Evolutionary conservation across 2,329 filamentous ascomycete species (phyloP).

Genomic region (Coniochaeta sp.): DNA sequence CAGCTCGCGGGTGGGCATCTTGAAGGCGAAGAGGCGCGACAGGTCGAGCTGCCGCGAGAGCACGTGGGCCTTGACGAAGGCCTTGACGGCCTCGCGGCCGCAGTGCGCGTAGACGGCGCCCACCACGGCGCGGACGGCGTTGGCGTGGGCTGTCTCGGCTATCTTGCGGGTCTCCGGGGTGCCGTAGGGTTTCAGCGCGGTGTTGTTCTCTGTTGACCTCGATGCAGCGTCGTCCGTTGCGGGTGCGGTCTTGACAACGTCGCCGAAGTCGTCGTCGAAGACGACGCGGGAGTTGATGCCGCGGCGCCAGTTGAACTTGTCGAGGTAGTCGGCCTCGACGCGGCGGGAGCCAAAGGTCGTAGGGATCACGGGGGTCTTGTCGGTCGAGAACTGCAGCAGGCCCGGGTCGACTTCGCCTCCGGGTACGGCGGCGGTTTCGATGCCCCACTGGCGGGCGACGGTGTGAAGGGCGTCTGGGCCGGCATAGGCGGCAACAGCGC

Average conservation of each 20-base stretch:
- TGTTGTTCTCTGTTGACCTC: slow-evolving; percentile 12
- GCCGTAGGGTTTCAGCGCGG: slow-evolving; percentile 12
- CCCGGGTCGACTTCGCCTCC: slow-evolving; percentile 90
- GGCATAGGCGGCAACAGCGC: slow-evolving; percentile 76
- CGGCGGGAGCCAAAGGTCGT: slow-evolving; percentile 45
- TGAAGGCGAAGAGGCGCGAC: slow-evolving; percentile 73
- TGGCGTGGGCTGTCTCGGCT: slow-evolving; percentile 37
- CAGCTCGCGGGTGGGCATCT: slow-evolving; percentile 75
- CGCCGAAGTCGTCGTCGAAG: slow-evolving; percentile 79
- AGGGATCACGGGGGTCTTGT: slow-evolving; percentile 34
- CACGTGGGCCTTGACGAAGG: slow-evolving; percentile 79
- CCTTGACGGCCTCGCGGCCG: slow-evolving; percentile 69
- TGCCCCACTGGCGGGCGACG: slow-evolving; percentile 81
- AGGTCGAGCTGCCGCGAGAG: slow-evolving; percentile 73
- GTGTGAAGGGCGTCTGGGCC: slow-evolving; percentile 67
- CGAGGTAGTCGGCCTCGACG: slow-evolving; percentile 36
- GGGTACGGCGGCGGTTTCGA: slow-evolving; percentile 78
- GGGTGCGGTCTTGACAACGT: slow-evolving; percentile 30
- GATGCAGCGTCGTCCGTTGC: slow-evolving; percentile 2
- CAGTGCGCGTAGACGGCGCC: slow-evolving; percentile 82
- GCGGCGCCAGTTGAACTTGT: slow-evolving; percentile 51
- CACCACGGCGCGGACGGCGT: slow-evolving; percentile 75
- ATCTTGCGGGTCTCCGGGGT: slow-evolving; percentile 14
- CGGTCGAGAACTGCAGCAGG: slow-evolving; percentile 68
- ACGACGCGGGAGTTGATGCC: slow-evolving; percentile 72